Evolutionary conservation across 2,329 filamentous ascomycete species (phyloP).

Genomic region (Albophoma yamanashiensis): DNA sequence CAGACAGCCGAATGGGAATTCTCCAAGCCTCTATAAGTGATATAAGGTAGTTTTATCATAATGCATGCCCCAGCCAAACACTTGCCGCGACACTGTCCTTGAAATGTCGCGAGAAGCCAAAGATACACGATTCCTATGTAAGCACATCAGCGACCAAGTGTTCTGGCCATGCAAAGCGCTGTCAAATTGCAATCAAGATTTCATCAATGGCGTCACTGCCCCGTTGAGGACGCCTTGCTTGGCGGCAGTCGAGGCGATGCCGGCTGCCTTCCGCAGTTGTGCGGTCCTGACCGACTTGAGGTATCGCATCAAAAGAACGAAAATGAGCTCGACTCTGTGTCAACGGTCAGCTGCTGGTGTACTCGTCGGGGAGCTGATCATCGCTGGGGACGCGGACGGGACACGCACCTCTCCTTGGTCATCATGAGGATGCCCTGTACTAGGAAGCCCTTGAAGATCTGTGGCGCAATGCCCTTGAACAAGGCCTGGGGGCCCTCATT

Average conservation of each 20-base stretch:
- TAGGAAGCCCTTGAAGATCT: constrained; percentile 83
- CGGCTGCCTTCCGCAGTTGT: constrained; percentile 57
- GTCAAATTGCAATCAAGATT: constrained; percentile 3
- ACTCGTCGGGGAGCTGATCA: background rate
- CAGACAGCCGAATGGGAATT: background rate
- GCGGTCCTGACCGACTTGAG: constrained; percentile 59
- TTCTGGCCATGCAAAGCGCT: background rate
- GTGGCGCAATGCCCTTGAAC: constrained; percentile 94
- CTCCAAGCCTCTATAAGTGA: background rate
- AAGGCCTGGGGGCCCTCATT: constrained; percentile 76
- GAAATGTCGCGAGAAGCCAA: background rate
- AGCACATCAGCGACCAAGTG: background rate
- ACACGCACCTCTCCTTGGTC: constrained; percentile 80
- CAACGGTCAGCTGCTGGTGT: background rate
- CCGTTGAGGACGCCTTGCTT: constrained; percentile 31
- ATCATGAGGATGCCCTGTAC: constrained; percentile 98
- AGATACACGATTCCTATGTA: background rate
- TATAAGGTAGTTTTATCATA: background rate
- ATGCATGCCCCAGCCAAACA: background rate
- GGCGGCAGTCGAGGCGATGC: constrained; percentile 42
- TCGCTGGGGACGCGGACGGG: background rate
- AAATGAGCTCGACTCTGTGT: constrained; percentile 71
- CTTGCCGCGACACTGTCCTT: background rate
- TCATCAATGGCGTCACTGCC: constrained; percentile 15
- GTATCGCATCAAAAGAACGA: constrained; percentile 78